phyloP scores from a whole-genome alignment of 2,329 filamentous ascomycete species.

The Cladophialophora yegresii region DNA sequence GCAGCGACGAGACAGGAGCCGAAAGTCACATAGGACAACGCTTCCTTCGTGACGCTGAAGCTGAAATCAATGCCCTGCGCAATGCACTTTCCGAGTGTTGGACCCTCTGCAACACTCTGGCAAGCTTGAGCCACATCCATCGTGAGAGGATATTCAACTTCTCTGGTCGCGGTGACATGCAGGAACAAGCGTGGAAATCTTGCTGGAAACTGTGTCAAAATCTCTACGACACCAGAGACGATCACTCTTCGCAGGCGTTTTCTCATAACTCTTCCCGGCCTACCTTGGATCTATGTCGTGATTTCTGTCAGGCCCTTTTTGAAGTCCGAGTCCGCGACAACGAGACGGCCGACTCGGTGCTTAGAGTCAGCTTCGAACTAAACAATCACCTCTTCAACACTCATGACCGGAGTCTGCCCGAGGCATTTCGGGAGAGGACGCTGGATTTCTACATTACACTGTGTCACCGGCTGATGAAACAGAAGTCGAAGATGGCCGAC shows the following conservation, averaged over 20 bases:
- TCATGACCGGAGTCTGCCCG: slow-evolving; percentile 79
- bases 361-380: slow-evolving; percentile 90
- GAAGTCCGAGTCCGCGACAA: slow-evolving; percentile 78
- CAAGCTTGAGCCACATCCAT: slow-evolving; percentile 80
- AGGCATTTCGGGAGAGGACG: slow-evolving; percentile 84
- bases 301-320: slow-evolving; percentile 90
- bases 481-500: slow-evolving; percentile 72
- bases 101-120: slow-evolving; percentile 89
- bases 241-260: slow-evolving; percentile 63
- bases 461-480: slow-evolving; percentile 95
- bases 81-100: slow-evolving; percentile 84
- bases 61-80: slow-evolving; percentile 66
- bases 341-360: slow-evolving; percentile 77
- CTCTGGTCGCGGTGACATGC: slow-evolving; percentile 71
- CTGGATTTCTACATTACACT: slow-evolving; percentile 93
- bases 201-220: slow-evolving; percentile 93
- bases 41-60: slow-evolving; percentile 53
- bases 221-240: slow-evolving; percentile 78
- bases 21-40: slow-evolving; percentile 34
- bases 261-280: slow-evolving; percentile 55
- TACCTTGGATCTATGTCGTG: slow-evolving; percentile 82
- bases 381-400: slow-evolving; percentile 96
- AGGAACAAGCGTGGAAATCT: slow-evolving; percentile 87
- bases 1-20: slow-evolving; percentile 34
- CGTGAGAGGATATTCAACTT: slow-evolving; percentile 76